Conservation (phyloP, 2,329 filamentous ascomycete species). For the Fusarium duplospermum region DNA sequence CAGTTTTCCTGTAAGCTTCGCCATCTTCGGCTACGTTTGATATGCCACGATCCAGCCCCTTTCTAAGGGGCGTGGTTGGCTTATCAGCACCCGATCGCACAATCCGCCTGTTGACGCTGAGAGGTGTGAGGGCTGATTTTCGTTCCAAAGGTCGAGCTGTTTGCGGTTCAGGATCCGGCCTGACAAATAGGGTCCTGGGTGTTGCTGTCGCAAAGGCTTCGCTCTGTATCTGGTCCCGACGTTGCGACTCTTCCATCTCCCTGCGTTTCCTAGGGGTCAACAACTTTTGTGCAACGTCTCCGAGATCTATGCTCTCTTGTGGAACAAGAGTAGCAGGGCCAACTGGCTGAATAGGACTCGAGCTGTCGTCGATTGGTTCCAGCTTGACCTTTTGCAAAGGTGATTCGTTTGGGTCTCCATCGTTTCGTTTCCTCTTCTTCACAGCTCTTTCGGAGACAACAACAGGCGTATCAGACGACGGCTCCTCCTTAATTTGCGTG, state of each 20-base stretch:
- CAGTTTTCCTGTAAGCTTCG: constrained; percentile 44
- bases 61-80: constrained; percentile 29
- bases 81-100: constrained; percentile 39
- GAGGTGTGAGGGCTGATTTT: constrained; percentile 51
- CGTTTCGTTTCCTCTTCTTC: constrained; percentile 58
- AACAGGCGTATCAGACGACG: constrained; percentile 64
- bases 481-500: constrained; percentile 60
- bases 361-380: constrained; percentile 49
- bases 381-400: constrained; percentile 55
- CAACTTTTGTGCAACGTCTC: constrained; percentile 48
- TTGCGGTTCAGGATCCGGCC: constrained; percentile 32
- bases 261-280: constrained; percentile 52
- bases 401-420: constrained; percentile 34
- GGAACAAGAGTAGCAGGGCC: constrained; percentile 38
- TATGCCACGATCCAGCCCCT: constrained; percentile 52
- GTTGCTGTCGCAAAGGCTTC: constrained; percentile 17
- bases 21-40: constrained; percentile 63
- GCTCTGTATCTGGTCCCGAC: constrained; percentile 12
- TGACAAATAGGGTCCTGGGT: constrained; percentile 36
- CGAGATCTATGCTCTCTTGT: constrained; percentile 71
- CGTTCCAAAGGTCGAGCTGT: constrained; percentile 28
- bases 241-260: constrained; percentile 33
- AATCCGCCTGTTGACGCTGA: constrained; percentile 50
- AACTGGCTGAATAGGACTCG: constrained; percentile 44
- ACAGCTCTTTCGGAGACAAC: constrained; percentile 63